Evolutionary conservation across 1,284 basidiomycete genomes (phyloP), one percentile per base, ranked within the genome.

Genomic region (Cryptococcus sp.): DNA sequence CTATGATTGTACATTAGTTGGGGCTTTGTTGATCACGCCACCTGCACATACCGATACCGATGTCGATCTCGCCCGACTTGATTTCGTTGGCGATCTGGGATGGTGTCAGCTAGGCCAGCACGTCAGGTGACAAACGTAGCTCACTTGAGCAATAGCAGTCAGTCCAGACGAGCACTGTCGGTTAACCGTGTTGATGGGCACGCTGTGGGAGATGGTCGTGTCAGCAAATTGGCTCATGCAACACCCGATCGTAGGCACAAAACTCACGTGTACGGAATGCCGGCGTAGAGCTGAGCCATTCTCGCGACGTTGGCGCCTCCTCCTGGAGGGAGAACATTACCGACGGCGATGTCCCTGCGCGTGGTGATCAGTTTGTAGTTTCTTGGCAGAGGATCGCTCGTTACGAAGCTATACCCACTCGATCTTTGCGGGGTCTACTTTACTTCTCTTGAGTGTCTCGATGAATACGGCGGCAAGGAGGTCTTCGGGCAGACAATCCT

Each of bases 101-200:
- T 13, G 5, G 10, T 10, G 49, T 68, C 53, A 61, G 56, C 41
- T 40, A 17, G 10, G 17, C 1, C 25, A 5, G 35, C 31, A 50
- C 5, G 15, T 11, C 6, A 16, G 42, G 4, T 10, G 52, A 35
- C 6, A 10, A 38, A 8, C 1, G 0, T 10, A 27, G 51, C 71
- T 52, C 15, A 71, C 72, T 78, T 91, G 73, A 78, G 88, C 90
- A 63, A 96, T 86, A 35, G 93, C 88, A 39, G 90, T 87, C 51
- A 99, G 83, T 63, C 94, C 93, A 35, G 90, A 93, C 1, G 93
- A 95, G 80, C 95, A 99, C 77, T 95, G 93, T 56, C 95, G 84
- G 83, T 99, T 98, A 65, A 97, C 83, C 16, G 94, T 95, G 81
- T 89, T 88, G 78, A 98, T 80, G 22, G 90, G 80, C 3, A 87